Percentiles rank a stretch among this genome's conserved stretches.
Conservation (phyloP, 495 filamentous ascomycete species). For the Lasiosphaeria hispida region DNA sequence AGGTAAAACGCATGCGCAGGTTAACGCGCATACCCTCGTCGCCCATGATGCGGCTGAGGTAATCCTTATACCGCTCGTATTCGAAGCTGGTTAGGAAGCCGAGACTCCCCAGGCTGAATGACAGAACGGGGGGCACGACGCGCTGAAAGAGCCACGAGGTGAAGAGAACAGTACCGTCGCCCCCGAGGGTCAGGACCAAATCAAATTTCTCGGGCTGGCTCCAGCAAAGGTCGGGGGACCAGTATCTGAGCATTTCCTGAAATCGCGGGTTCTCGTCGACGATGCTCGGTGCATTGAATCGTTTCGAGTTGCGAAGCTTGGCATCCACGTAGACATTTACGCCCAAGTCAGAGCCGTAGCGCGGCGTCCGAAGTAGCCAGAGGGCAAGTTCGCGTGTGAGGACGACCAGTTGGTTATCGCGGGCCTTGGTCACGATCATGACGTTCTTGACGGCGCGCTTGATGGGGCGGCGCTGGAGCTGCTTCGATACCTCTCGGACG, state of each 20-base stretch:
- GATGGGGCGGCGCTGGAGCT: conserved; percentile 84
- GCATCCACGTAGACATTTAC: conserved; percentile 94
- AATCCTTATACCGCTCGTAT: conserved; percentile 75
- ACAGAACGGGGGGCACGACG: conserved; percentile 84
- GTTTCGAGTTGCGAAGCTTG: conserved; percentile 79
- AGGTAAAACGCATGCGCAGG: conserved; percentile 95
- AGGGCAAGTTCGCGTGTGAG: conserved; percentile 80
- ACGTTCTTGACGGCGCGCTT: conserved; percentile 83
- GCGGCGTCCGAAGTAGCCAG: conserved; percentile 81
- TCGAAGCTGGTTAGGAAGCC: conserved; percentile 94
- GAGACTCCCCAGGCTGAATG: conserved; percentile 83
- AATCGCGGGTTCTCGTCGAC: conserved; percentile 68
- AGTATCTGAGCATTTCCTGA: conserved; percentile 79
- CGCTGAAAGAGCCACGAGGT: conserved; percentile 94
- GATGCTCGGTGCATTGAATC: conserved; percentile 76
- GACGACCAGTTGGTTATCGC: conserved; percentile 82
- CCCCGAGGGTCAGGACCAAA: conserved; percentile 85
- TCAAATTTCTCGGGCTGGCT: conserved; percentile 86
- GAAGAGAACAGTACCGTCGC: conserved; percentile 89
- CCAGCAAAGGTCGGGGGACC: conserved; percentile 94
- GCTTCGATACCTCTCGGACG: conserved; percentile 91
- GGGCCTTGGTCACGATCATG: conserved; percentile 96
- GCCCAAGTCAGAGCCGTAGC: conserved; percentile 73
- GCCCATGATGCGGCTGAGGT: conserved; percentile 82
- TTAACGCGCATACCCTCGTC: conserved; percentile 92